Evolutionary conservation across 2,329 filamentous ascomycete species (phyloP), one percentile per base, ranked within the genome.

Genomic region (Pseudogymnoascus sp.): DNA sequence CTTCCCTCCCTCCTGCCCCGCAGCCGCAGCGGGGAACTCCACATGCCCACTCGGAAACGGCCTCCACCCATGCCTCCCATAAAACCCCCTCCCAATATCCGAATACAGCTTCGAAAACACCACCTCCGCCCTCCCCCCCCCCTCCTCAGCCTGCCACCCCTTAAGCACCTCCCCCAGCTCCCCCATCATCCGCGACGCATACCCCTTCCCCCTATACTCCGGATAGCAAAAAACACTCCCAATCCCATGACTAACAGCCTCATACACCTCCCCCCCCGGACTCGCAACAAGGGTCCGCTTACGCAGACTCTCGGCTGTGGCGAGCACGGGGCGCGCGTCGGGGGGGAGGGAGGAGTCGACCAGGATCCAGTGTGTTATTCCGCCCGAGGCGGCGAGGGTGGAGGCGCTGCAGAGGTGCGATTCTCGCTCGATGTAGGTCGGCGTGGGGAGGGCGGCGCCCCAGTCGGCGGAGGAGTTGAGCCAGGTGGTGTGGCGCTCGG

Each of bases 81-180:
- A 97, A 76, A 92, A 97, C 40, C 79, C 78, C 78, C 91, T 89
- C 19, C 93, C 91, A 67, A 96, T 92, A 70, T 96, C 91, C 8
- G 91, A 96, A 75, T 87, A 96, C 8, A 97, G 80, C 7, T 96
- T 83, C 0, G 90, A 93, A 74, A 93, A 95, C 13, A 84, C 65
- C 28, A 75, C 67, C 35, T 35, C 31, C 31, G 15, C 26, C 73
- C 80, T 72, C 72, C 74, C 68, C 73, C 72, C 19, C 1, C 76
- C 74, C 38, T 75, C 71, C 31, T 78, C 78, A 64, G 77, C 75
- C 68, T 85, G 81, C 76, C 82, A 82, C 2, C 76, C 80, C 66
- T 79, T 78, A 44, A 87, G 70, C 62, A 76, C 77, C 61, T 77
- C 76, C 13, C 82, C 85, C 36, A 95, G 73, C 68, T 93, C 86